A percentile compares a stretch with the other conserved stretches of the same genome.
These are phyloP conservation scores for Leucosporidium scottii DNA, from an alignment of 768 basidiomycete genomes.

Conservation along the genomic window DNA sequence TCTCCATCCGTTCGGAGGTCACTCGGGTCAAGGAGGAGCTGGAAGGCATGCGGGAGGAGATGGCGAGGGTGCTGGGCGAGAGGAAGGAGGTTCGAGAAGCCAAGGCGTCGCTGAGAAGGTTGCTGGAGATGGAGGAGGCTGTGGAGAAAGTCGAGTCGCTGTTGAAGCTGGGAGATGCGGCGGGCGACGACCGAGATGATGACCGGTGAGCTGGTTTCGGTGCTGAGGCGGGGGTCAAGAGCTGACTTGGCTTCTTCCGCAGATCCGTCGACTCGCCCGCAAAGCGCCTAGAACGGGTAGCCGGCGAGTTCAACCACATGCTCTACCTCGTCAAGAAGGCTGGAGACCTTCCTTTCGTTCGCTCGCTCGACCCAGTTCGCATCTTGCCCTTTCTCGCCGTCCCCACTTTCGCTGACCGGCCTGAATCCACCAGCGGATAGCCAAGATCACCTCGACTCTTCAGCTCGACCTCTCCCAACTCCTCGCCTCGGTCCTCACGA, in stretches of 20 bases:
- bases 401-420: conserved; percentile 1
- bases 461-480: conserved; percentile 79
- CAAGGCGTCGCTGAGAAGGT: conserved; percentile 75
- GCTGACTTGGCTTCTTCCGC: not conserved
- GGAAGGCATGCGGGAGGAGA: conserved; percentile 59
- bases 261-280: conserved; percentile 46
- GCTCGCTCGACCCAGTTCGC: conserved; percentile 75
- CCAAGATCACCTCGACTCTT: conserved; percentile 73
- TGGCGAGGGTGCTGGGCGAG: conserved; percentile 69
- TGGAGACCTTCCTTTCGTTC: conserved; percentile 71
- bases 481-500: conserved; percentile 57
- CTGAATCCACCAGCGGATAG: conserved; percentile 57
- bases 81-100: conserved; percentile 73
- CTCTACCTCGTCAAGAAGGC: conserved; percentile 85
- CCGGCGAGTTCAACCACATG: conserved; percentile 84
- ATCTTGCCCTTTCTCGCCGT: conserved; percentile 37
- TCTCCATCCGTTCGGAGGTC: conserved; percentile 57
- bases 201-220: conserved; percentile 10
- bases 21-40: conserved; percentile 53
- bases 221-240: too few relatives aligned
- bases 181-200: conserved; percentile 9
- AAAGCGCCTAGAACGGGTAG: conserved; percentile 66
- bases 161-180: conserved; percentile 42
- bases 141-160: conserved; percentile 80
- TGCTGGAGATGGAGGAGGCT: conserved; percentile 88